Evolutionary conservation across 805 yeast genomes (phyloP), one percentile per base, ranked within the genome.

Genomic region (Lipomyces japonicus): DNA sequence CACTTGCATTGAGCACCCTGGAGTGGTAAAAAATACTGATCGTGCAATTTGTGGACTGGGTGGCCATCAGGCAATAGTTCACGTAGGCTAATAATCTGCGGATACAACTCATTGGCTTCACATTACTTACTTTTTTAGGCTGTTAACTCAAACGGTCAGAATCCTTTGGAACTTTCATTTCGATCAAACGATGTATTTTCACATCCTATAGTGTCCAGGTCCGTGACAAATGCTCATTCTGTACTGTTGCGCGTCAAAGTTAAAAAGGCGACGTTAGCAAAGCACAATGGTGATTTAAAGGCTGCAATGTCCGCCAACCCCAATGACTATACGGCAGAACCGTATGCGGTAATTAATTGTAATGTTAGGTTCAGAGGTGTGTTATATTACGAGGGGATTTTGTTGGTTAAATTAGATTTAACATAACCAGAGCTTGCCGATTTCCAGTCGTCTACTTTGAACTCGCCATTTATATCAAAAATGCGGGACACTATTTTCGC

Each of bases 311-410:
- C 67, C 4, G 78, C 84, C 80, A 76, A 91, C 3, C 72, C 75
- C 43, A 59, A 60, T 24, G 30, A 70, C 79, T 19, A 59, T 74
- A 68, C 67, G 22, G 74, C 78, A 1, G 72, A 73, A 39, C 91
- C 95, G 0, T 75, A 78, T 3, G 89, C 83, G 0, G 75, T 87
- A 18, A 72, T 88, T 18, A 79, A 80, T 59, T 76, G 79, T 50
- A 83, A 82, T 16, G 82, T 81, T 62, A 76, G 84, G 55, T 91
- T 91, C 65, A 77, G 96, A 59, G 87, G 86, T 57, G 78, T 89
- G 75, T 82, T 91, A 0, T 97, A 21, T 12, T 43, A 25, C 10
- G 35, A n/a, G n/a, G n/a, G n/a, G n/a, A n/a, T n/a, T n/a, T n/a
- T n/a, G n/a, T 28, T 10, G 18, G 10, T 25, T 18, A 19, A 6